Base-by-base conservation (phyloP, 1,284 basidiomycete species). In the Moesziomyces globuligerus region DNA sequence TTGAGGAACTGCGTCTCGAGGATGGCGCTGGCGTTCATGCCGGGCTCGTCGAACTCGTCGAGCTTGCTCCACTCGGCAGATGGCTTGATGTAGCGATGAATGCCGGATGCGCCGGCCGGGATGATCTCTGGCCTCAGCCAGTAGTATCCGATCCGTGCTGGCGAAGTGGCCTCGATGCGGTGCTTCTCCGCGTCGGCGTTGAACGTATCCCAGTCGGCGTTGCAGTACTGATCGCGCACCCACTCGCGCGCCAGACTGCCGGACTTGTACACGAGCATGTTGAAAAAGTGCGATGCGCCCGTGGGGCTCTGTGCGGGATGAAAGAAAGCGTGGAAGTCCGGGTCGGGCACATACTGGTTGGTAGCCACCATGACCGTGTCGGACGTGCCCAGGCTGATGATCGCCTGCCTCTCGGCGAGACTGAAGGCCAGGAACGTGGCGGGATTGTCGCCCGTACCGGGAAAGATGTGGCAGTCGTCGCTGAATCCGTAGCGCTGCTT, bases 371-470 rank as follows among this genome's bases (percentile, higher is more conserved):
- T 86, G 69, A 93, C 88, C 0, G 93, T 94, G 13, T 93, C 93
- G 0, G 91, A 93, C 7, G 93, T 96, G 28, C 93, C 93, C n/a
- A 95, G 86, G 10, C 91, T 93, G 28, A 95, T 87, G 37, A 95
- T 86, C 7, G 91, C 93, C 79, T 95, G 92, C 61, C 90, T 88
- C n/a, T 90, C 89, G n/a, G 62, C 55, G n/a, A 82, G 58, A 21
- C 81, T 82, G 46, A 93, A 86, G 3, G 90, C 88, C 43, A 93
- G 87, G 64, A 94, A 89, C 3, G 92, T 93, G 1, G 92, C 91
- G 3, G 93, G 90, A 81, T 96, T 96, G 83, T 96, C 93, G 11
- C 93, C 93, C 0, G 92, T 94, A 76, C 93, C 92, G 0, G 92
- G 91, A 13, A 90, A 90, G 52, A 96, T 86, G 42, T 89, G 84